Evolutionary conservation across 306 rosid genomes (phyloP).

Genomic region (Myrica gale): DNA sequence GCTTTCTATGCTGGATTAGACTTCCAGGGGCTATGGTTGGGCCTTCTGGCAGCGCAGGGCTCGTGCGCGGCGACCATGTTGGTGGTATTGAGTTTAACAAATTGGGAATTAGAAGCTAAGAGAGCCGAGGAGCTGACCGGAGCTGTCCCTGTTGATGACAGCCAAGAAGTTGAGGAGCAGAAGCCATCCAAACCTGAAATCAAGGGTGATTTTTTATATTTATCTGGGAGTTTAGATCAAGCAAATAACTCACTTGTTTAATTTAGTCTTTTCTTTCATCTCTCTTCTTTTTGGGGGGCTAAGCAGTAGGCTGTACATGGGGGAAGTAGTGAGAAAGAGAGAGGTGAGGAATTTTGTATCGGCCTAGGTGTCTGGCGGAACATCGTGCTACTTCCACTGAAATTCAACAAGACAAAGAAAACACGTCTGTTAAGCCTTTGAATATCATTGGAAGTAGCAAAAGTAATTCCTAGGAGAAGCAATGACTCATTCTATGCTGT

Average conservation of each 20-base stretch:
- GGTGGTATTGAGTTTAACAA: conserved; percentile 59
- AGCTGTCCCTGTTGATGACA: conserved; percentile 31
- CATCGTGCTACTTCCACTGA: conserved; percentile 28
- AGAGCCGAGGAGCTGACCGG: conserved; percentile 62
- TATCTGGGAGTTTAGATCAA: conserved; percentile 24
- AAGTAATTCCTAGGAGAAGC: conserved; percentile 17
- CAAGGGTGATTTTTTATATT: conserved; percentile 42
- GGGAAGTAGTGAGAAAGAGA: conserved; percentile 34
- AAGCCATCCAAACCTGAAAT: conserved; percentile 29
- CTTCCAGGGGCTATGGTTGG: conserved; percentile 82
- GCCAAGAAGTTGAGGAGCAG: conserved; percentile 35
- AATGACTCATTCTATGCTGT: conserved; percentile 30
- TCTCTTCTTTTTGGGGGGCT: not conserved
- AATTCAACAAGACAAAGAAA: conserved; percentile 28
- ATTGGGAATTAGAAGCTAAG: conserved; percentile 72
- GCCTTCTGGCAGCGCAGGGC: conserved; percentile 84
- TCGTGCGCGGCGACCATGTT: conserved; percentile 83
- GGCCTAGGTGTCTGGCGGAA: conserved; percentile 11
- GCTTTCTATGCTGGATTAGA: conserved; percentile 65
- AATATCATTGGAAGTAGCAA: conserved; percentile 39
- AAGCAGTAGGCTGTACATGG: conserved; percentile 49
- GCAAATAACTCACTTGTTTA: conserved; percentile 35
- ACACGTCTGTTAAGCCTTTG: conserved; percentile 27
- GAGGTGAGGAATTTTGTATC: conserved; percentile 19
- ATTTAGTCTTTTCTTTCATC: conserved; percentile 10